These are phyloP conservation scores for Fraxinus latifolia DNA, from an alignment of 305 asterid species.

Conservation along the genomic window DNA sequence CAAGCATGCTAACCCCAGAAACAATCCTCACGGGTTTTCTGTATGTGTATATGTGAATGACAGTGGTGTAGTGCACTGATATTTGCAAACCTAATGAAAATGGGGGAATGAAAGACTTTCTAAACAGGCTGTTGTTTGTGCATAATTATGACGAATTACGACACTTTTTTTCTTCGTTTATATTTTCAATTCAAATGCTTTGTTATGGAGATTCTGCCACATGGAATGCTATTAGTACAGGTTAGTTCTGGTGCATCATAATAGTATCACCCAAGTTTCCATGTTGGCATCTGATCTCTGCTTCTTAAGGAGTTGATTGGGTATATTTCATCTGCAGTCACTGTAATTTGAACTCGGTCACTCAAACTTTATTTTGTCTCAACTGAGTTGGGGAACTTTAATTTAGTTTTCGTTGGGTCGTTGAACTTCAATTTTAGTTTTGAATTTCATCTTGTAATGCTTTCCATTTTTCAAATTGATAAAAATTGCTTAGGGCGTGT, in stretches of 20 bases:
- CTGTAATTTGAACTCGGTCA: background rate
- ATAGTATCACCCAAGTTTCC: background rate
- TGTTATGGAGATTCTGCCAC: background rate
- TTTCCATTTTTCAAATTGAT: background rate
- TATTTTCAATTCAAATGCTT: background rate
- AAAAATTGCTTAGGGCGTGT: background rate
- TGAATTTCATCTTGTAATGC: background rate
- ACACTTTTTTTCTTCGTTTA: background rate
- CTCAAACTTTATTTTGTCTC: background rate
- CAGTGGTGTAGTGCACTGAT: constrained; percentile 20
- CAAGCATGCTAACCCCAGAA: background rate
- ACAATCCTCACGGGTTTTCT: background rate
- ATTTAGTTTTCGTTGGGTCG: background rate
- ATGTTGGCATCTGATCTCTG: background rate
- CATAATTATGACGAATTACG: background rate
- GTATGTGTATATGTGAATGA: background rate
- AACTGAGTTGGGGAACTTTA: background rate
- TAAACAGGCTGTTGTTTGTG: constrained; percentile 7
- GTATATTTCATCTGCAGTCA: background rate
- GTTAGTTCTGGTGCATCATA: background rate
- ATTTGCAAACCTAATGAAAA: constrained; percentile 20
- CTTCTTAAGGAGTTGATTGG: background rate
- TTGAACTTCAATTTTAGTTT: background rate
- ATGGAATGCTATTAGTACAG: background rate
- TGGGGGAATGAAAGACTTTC: constrained; percentile 14